These are phyloP conservation scores for Thelonectria olida DNA, from an alignment of 2,329 filamentous ascomycete species.

Conservation along the genomic window DNA sequence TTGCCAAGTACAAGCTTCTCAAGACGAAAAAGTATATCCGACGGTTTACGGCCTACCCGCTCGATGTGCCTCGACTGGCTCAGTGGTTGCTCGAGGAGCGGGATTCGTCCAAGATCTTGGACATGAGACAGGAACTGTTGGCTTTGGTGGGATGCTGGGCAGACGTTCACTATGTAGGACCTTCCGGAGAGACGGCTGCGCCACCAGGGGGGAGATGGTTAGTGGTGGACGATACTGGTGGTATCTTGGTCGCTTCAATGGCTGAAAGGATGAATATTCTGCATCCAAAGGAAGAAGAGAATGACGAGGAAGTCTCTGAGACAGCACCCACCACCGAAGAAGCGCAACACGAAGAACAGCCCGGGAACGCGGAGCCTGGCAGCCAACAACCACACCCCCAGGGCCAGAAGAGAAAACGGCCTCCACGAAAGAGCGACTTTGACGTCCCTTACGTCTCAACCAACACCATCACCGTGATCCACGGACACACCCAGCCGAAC, in stretches of 20 bases:
- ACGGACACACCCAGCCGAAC: conserved; percentile 87
- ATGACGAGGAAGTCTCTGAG: conserved; percentile 15
- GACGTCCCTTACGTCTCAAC: conserved; percentile 72
- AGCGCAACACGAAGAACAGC: conserved; percentile 14
- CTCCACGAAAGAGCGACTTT: conserved; percentile 56
- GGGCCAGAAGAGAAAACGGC: conserved; percentile 37
- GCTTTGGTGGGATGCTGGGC: conserved; percentile 88
- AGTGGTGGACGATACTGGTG: conserved; percentile 87
- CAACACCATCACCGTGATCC: conserved; percentile 84
- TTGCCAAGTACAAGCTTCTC: conserved; percentile 94
- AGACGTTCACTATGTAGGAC: conserved; percentile 76
- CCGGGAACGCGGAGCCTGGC: conserved; percentile 17
- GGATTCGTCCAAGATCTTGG: conserved; percentile 82
- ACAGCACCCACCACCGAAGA: conserved; percentile 2
- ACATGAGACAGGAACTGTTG: conserved; percentile 85
- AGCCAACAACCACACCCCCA: conserved; percentile 21
- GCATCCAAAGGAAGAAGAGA: conserved; percentile 54
- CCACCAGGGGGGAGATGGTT: conserved; percentile 70
- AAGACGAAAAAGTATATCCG: conserved; percentile 95
- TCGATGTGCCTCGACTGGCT: conserved; percentile 80
- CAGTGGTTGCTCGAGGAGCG: conserved; percentile 83
- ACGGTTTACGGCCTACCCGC: conserved; percentile 83
- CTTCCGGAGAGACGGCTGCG: conserved; percentile 35
- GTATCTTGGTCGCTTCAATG: conserved; percentile 81
- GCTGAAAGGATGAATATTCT: conserved; percentile 90